Conservation (phyloP, 371 early-diverging fungal species). For the Thermomucor indicae-seudaticae region DNA sequence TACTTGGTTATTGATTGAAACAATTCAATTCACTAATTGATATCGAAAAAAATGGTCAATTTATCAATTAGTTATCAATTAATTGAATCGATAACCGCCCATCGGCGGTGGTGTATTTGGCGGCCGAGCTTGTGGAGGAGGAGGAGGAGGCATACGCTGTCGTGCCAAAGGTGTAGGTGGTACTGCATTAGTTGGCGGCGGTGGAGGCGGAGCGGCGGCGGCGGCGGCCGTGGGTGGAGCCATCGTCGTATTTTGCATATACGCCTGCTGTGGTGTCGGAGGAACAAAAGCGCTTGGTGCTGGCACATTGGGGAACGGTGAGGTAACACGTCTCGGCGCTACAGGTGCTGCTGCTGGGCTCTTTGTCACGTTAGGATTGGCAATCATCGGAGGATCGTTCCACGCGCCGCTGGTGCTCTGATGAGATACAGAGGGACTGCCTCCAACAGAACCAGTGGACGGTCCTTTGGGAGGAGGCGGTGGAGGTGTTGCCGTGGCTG, state of each 20-base stretch:
- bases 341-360: slow-evolving; percentile 20
- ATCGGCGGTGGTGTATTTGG: background rate
- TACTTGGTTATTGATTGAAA: too few species aligned
- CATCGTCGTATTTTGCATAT: slow-evolving; percentile 7
- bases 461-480: slow-evolving; percentile 26
- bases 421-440: slow-evolving; percentile 29
- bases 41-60: too few species aligned
- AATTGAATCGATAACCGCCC: too few species aligned
- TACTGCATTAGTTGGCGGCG: slow-evolving; percentile 35
- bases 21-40: too few species aligned
- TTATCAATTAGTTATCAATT: too few species aligned
- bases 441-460: slow-evolving; percentile 21
- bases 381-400: slow-evolving; percentile 56
- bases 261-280: slow-evolving; percentile 10
- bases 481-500: slow-evolving; percentile 15
- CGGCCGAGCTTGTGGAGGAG: background rate
- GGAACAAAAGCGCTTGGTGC: slow-evolving; percentile 27
- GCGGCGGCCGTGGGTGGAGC: too few species aligned
- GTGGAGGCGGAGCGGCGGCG: slow-evolving; percentile 18
- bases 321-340: slow-evolving; percentile 35
- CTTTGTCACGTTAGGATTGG: slow-evolving; percentile 19
- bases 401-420: slow-evolving; percentile 40
- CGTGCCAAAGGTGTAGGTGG: slow-evolving; percentile 2
- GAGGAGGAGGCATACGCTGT: background rate
- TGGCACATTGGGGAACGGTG: slow-evolving; percentile 44